Conservation (phyloP, 2,329 filamentous ascomycete species). For the Ilyonectria destructans region DNA sequence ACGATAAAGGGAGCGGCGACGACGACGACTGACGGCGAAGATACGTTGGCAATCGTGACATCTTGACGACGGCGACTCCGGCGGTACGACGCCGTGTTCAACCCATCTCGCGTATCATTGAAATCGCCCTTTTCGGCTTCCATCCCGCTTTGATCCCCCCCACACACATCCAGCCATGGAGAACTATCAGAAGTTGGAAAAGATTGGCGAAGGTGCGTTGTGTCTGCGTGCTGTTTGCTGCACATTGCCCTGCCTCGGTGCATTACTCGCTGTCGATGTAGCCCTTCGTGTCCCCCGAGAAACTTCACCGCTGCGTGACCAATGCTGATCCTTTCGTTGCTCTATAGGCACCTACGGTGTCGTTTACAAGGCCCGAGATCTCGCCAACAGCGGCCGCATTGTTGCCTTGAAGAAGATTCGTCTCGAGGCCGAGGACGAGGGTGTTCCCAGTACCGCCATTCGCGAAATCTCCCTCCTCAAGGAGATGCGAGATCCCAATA, state of each 20-base stretch:
- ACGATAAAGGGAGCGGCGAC: slow-evolving; percentile 11
- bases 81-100: not conserved
- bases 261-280: not conserved
- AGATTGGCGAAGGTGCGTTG: slow-evolving; percentile 90
- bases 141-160: slow-evolving; percentile 28
- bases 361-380: slow-evolving; percentile 93
- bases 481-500: slow-evolving; percentile 94
- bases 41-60: not conserved
- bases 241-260: slow-evolving; percentile 2
- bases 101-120: slow-evolving; percentile 6
- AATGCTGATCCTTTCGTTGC: slow-evolving; percentile 18
- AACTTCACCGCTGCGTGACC: slow-evolving; percentile 17
- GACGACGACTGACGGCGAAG: not conserved
- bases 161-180: slow-evolving; percentile 74
- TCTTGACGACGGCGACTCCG: not conserved
- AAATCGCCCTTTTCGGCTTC: slow-evolving; percentile 1
- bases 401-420: slow-evolving; percentile 97
- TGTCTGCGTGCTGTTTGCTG: slow-evolving; percentile 4
- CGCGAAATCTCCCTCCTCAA: slow-evolving; percentile 95
- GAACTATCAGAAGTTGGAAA: slow-evolving; percentile 97
- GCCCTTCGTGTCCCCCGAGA: not conserved
- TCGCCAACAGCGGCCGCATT: slow-evolving; percentile 85
- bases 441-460: slow-evolving; percentile 92
- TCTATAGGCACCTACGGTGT: slow-evolving; percentile 92
- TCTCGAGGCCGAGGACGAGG: slow-evolving; percentile 94